Evolutionary conservation across 805 yeast species (phyloP).

Genomic region (Blastobotrys robertii): DNA sequence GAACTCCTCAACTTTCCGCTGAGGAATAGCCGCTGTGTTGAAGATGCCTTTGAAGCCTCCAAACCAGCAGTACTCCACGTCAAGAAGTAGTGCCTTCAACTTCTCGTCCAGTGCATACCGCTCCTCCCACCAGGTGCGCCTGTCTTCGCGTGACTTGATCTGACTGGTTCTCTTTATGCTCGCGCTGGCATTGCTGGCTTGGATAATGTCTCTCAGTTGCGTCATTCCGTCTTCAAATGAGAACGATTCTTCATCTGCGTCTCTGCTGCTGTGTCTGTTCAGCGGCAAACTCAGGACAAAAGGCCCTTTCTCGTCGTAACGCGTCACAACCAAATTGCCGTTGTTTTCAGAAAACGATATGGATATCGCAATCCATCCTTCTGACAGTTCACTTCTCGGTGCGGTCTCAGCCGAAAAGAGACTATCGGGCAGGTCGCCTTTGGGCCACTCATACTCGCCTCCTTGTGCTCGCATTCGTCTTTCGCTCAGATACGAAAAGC

Average conservation of each 20-base stretch:
- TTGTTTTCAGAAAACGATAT: conserved; percentile 50
- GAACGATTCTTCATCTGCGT: conserved; percentile 33
- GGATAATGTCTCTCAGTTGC: conserved; percentile 48
- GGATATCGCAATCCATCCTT: conserved; percentile 48
- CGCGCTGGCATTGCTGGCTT: conserved; percentile 53
- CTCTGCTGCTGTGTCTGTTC: conserved; percentile 38
- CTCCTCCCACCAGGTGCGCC: conserved; percentile 69
- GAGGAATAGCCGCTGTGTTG: conserved; percentile 26
- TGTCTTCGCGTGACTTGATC: conserved; percentile 47
- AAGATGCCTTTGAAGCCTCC: conserved; percentile 70
- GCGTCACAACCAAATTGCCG: conserved; percentile 49
- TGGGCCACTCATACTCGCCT: neutral
- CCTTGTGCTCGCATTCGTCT: neutral
- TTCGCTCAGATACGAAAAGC: conserved; percentile 4
- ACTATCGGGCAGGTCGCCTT: neutral
- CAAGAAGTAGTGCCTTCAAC: conserved; percentile 42
- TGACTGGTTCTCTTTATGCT: conserved; percentile 40
- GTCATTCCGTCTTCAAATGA: conserved; percentile 37
- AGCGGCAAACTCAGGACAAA: conserved; percentile 51
- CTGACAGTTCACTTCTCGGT: conserved; percentile 31
- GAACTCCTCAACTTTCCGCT: conserved; percentile 26
- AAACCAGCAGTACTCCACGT: conserved; percentile 59
- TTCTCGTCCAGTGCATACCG: conserved; percentile 53
- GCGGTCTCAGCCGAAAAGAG: neutral
- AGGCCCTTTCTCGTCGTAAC: conserved; percentile 32